These are phyloP conservation scores for Fallopia convolvulus DNA, from an alignment of 148 eudicot species.

Conservation along the genomic window DNA sequence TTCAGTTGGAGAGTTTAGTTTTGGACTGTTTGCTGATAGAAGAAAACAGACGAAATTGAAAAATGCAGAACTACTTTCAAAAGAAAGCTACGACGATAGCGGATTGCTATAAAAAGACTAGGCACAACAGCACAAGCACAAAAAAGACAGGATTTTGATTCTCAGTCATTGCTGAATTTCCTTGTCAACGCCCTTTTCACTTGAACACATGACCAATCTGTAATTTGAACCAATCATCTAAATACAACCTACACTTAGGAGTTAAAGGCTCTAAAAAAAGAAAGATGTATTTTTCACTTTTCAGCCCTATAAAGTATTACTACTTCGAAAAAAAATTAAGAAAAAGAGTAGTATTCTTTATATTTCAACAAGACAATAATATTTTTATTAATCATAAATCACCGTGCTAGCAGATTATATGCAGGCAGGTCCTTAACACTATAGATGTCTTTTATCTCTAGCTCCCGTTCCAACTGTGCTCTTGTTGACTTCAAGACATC, in stretches of 20 bases:
- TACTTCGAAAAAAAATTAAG: neutral
- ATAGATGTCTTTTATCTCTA: slow-evolving; percentile 63
- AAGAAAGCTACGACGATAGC: neutral
- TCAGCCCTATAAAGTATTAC: neutral
- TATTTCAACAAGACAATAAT: neutral
- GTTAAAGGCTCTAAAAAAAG: neutral
- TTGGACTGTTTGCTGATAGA: neutral
- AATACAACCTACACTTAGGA: neutral
- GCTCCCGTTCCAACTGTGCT: slow-evolving; percentile 76
- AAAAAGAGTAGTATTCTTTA: neutral
- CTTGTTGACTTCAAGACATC: slow-evolving; percentile 89
- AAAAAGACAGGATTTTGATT: neutral
- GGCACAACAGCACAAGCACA: neutral
- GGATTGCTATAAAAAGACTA: no score
- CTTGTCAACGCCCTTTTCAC: neutral
- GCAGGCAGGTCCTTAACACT: slow-evolving; percentile 79
- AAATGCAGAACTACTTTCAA: neutral
- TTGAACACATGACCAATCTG: neutral
- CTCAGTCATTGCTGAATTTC: neutral
- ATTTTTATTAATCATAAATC: neutral
- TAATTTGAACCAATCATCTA: neutral
- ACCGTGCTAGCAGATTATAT: slow-evolving; percentile 62
- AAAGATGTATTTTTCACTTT: neutral
- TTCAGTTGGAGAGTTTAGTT: neutral
- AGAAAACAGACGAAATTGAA: neutral